Base-by-base conservation (phyloP, 371 early-diverging fungal species). In the Umbelopsis sp. region DNA sequence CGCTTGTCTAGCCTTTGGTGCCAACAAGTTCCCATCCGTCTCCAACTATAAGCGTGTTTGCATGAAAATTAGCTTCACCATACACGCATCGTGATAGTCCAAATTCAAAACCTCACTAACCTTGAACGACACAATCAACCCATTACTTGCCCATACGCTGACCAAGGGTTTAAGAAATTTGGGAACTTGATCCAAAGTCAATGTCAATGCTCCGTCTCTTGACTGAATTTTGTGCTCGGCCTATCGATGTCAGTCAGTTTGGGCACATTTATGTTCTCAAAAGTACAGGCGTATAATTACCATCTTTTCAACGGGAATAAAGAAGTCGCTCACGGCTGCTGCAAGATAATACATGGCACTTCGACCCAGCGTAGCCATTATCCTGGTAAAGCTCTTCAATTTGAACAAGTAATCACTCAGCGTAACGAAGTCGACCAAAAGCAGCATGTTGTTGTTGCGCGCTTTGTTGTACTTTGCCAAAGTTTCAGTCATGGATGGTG, bases 271-370 rank as follows among this genome's bases (percentile, higher is more conserved):
- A 12, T 35, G 16, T 22, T 12, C 6, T 9, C 35, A 44, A 24
- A 50, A 10, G 44, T 37, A 11, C 9, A 0, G 0, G 51, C 12
- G 12, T n/a, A 68, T 69, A 65, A 77, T 70, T 65, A 91, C 93
- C 97, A 97, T 94, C 72, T 91, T 92, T 65, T 87, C 79, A 6
- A 87, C 82, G 1, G 97, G 98, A 72, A 99, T 96, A 76, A 93
- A 98, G 74, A 97, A 99, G 73, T 99, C 99, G 71, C 93, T 93
- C 65, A 99, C 99, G 14, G 99, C 99, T 4, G 99, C 98, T 0
- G 99, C 99, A 44, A 99, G 86, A 72, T 98, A 99, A 76, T 92
- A 95, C 93, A 99, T 90, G 41, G 92, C 94, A 6, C 83, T 80
- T 5, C 87, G 74, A 12, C 89, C 83, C 66, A 95, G 70, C 25